Evolutionary conservation across 1,284 basidiomycete species (phyloP).

Genomic region (Anthracocystis panici-leucophaei): DNA sequence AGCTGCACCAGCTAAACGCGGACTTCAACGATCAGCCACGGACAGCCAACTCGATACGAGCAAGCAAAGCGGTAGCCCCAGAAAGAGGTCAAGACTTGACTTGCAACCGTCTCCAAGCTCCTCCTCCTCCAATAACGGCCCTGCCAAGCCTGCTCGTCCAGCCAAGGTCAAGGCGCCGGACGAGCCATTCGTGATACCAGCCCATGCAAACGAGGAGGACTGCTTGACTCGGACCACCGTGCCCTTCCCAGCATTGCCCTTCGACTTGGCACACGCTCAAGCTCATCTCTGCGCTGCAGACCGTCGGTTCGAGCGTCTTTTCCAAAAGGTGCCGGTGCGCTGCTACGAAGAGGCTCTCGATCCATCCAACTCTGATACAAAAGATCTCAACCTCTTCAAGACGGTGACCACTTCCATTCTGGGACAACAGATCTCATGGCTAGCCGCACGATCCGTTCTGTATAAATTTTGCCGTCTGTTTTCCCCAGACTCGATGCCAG

Average conservation of each 20-base stretch:
- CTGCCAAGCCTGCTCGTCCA: slow-evolving; percentile 4
- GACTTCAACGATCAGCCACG: slow-evolving; percentile 32
- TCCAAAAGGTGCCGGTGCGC: slow-evolving; percentile 77
- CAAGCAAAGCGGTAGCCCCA: neutral
- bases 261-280: slow-evolving; percentile 81
- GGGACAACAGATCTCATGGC: slow-evolving; percentile 90
- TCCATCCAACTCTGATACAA: slow-evolving; percentile 60
- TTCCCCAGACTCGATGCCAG: slow-evolving; percentile 51
- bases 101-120: neutral
- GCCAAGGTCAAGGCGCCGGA: slow-evolving; percentile 29
- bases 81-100: slow-evolving; percentile 10
- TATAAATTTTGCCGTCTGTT: slow-evolving; percentile 78
- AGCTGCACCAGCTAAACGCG: slow-evolving; percentile 15
- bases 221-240: slow-evolving; percentile 51
- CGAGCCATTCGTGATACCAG: slow-evolving; percentile 45
- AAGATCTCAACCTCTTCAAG: slow-evolving; percentile 71
- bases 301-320: slow-evolving; percentile 79
- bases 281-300: slow-evolving; percentile 79
- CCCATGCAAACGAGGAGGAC: slow-evolving; percentile 41
- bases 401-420: slow-evolving; percentile 78
- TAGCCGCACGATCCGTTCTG: slow-evolving; percentile 86
- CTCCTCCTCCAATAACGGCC: neutral
- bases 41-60: slow-evolving; percentile 21
- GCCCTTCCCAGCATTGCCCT: slow-evolving; percentile 73
- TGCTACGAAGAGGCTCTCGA: slow-evolving; percentile 76